Evolutionary conservation across 2,329 filamentous ascomycete genomes (phyloP).

Genomic region (Diatrype stigma): DNA sequence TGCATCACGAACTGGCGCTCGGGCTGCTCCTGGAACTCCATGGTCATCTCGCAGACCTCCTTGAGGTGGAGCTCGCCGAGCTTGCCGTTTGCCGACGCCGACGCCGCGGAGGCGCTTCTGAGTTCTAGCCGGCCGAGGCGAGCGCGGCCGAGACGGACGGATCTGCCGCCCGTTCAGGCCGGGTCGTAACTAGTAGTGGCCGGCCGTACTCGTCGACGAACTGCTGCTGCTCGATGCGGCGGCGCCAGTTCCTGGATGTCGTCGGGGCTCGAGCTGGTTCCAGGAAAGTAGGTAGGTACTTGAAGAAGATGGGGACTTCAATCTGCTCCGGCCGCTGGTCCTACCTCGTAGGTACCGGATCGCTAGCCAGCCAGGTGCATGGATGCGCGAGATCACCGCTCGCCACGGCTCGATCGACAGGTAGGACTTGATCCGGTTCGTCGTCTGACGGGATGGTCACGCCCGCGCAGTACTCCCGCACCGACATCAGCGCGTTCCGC

Average conservation of each 20-base stretch:
- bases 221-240: neutral
- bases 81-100: neutral
- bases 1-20: neutral
- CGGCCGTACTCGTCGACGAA: neutral
- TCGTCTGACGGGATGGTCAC: constrained; percentile 16
- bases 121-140: neutral
- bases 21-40: constrained; percentile 1
- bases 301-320: constrained; percentile 12
- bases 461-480: constrained; percentile 12
- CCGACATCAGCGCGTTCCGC: constrained; percentile 14
- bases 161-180: neutral
- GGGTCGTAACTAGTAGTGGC: too few species aligned
- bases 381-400: constrained; percentile 18
- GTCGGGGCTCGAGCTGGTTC: constrained; percentile 9
- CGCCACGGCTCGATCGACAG: constrained; percentile 20
- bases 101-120: neutral
- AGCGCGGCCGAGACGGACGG: neutral
- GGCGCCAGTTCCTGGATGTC: constrained; percentile 2
- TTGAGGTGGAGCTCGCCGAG: neutral
- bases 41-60: constrained; percentile 5
- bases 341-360: constrained; percentile 17
- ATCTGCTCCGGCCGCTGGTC: constrained; percentile 9
- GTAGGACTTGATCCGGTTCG: constrained; percentile 18
- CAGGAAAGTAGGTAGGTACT: constrained; percentile 12
- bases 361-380: too few species aligned